A percentile compares a stretch with the other conserved stretches of the same genome.
phyloP scores from a whole-genome alignment of 163 green algal genomes.

The Dunaliella salina region DNA sequence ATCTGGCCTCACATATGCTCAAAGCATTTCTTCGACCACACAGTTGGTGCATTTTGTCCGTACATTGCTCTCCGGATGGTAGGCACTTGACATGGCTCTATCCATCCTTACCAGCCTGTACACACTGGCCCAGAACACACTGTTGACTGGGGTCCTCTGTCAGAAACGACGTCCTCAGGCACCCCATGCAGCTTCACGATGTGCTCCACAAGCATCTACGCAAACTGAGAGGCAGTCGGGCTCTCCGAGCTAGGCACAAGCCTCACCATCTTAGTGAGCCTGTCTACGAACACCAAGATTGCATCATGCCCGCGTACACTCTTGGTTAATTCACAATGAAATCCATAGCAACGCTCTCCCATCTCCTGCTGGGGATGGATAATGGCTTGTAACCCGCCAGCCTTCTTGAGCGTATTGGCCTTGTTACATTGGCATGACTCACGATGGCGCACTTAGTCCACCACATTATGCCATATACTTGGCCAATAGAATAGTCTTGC shows the following conservation, averaged over 20 bases:
- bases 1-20: not conserved
- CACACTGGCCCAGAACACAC: slow-evolving; percentile 35
- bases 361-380: not conserved
- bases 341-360: slow-evolving; percentile 14
- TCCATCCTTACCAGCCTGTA: slow-evolving; percentile 20
- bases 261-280: too few species aligned
- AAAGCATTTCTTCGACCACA: too few species aligned
- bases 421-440: slow-evolving; percentile 17
- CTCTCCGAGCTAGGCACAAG: slow-evolving; percentile 31
- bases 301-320: slow-evolving; percentile 47
- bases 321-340: slow-evolving; percentile 50
- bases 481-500: not conserved
- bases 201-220: slow-evolving; percentile 34
- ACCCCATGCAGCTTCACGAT: slow-evolving; percentile 44
- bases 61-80: too few species aligned
- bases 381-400: slow-evolving; percentile 14
- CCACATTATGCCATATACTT: not conserved
- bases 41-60: too few species aligned
- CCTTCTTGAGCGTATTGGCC: not conserved
- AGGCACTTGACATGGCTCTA: too few species aligned
- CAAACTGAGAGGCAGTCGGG: slow-evolving; percentile 23
- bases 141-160: slow-evolving; percentile 42
- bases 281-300: too few species aligned
- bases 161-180: slow-evolving; percentile 46
- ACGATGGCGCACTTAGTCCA: not conserved